Percentiles rank a stretch among this genome's conserved stretches.
phyloP scores from a whole-genome alignment of 148 eudicot species.

The Rhododendron griersonianum region DNA sequence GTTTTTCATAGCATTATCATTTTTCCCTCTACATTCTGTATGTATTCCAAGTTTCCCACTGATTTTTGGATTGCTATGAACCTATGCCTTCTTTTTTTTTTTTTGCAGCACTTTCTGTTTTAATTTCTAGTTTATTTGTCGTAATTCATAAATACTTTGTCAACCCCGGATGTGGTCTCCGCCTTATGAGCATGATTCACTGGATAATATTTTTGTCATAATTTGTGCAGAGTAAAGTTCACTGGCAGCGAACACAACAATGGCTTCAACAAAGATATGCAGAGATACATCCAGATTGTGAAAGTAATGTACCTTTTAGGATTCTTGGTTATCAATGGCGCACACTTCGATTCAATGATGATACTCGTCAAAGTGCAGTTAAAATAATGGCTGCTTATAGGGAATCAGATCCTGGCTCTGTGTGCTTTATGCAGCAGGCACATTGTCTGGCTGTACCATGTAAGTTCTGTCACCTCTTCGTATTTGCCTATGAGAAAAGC shows the following conservation, averaged over 20 bases:
- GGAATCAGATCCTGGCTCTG: constrained; percentile 53
- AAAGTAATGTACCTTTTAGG: constrained; percentile 33
- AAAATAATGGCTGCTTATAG: constrained; percentile 72
- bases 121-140: not conserved
- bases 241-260: constrained; percentile 61
- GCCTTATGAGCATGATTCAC: not conserved
- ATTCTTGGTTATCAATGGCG: constrained; percentile 92
- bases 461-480: constrained; percentile 18
- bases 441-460: constrained; percentile 93
- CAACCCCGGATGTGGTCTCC: not conserved
- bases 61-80: not conserved
- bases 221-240: constrained; percentile 39
- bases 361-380: constrained; percentile 83
- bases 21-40: not conserved
- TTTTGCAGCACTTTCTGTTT: not conserved
- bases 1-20: not conserved
- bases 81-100: not conserved
- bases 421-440: constrained; percentile 67
- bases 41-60: not conserved
- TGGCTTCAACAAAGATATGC: constrained; percentile 65
- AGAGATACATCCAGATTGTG: constrained; percentile 40
- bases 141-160: not conserved
- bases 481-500: not conserved
- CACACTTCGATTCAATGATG: constrained; percentile 80
- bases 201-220: constrained; percentile 4